Conservation (phyloP, 73 alveolate genomes). For the Paramecium sexaurelia region DNA sequence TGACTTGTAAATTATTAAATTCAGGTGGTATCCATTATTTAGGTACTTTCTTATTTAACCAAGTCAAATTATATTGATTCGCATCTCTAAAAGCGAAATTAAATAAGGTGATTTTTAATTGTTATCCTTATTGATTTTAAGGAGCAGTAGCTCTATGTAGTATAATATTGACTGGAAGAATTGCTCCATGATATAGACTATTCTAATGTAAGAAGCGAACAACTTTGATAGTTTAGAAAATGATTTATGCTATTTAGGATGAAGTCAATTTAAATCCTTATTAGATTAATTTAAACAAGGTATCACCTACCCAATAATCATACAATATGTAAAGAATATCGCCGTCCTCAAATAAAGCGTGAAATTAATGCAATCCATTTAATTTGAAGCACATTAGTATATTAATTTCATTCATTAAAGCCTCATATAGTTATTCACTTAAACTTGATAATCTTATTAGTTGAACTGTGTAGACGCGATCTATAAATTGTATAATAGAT, state of each 20-base stretch:
- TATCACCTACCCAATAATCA: constrained; percentile 53
- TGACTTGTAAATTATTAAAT: not conserved
- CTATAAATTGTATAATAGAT: not conserved
- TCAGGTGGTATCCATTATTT: constrained; percentile 52
- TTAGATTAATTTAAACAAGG: not conserved
- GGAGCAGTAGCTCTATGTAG: not conserved
- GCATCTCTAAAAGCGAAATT: constrained; percentile 8
- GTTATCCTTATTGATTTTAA: not conserved
- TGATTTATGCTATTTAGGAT: not conserved
- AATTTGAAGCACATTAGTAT: constrained; percentile 29
- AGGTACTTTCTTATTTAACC: constrained; percentile 13
- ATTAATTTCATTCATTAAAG: constrained; percentile 51
- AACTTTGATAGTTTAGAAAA: not conserved
- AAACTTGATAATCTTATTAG: not conserved
- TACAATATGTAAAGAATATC: constrained; percentile 8
- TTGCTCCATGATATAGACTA: constrained; percentile 31
- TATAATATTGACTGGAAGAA: not conserved
- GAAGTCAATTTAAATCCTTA: not conserved
- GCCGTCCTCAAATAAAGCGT: constrained; percentile 8
- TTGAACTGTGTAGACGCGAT: constrained; percentile 28
- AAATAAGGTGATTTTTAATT: not conserved
- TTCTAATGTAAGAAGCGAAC: constrained; percentile 2
- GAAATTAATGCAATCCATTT: constrained; percentile 11
- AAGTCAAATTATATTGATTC: not conserved
- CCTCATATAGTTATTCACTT: constrained; percentile 17